Conservation (phyloP, 1,284 basidiomycete genomes). For the Pisolithus thermaeus region DNA sequence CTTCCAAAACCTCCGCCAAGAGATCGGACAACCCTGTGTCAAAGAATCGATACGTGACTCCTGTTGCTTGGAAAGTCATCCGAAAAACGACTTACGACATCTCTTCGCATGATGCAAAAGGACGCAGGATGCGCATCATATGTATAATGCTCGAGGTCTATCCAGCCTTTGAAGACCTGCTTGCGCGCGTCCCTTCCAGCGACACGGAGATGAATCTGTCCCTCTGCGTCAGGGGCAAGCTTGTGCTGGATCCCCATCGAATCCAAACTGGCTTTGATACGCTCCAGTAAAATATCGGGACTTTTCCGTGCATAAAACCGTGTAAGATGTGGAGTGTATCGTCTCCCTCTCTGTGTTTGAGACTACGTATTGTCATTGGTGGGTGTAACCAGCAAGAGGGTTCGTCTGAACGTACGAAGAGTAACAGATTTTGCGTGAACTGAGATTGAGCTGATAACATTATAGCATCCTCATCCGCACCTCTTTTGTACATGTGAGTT, state of each 20-base stretch:
- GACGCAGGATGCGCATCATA: constrained; percentile 43
- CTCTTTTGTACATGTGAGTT: constrained; percentile 18
- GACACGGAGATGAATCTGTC: constrained; percentile 43
- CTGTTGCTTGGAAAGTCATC: background rate
- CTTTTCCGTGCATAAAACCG: constrained; percentile 64
- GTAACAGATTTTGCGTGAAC: constrained; percentile 56
- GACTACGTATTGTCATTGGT: constrained; percentile 39
- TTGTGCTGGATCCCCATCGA: constrained; percentile 48
- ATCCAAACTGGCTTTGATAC: constrained; percentile 48
- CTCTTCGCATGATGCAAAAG: constrained; percentile 62
- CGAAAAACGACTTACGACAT: constrained; percentile 41
- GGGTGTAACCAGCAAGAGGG: background rate
- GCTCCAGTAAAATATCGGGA: constrained; percentile 44
- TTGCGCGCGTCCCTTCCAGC: constrained; percentile 60
- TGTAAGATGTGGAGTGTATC: constrained; percentile 68
- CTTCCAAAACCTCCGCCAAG: constrained; percentile 71
- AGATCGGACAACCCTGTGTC: constrained; percentile 63
- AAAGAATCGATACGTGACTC: constrained; percentile 3
- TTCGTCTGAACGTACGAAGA: constrained; percentile 44
- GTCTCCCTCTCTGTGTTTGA: constrained; percentile 64
- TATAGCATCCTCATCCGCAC: constrained; percentile 51
- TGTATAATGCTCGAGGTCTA: constrained; percentile 56
- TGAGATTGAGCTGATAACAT: constrained; percentile 50
- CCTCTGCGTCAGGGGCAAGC: constrained; percentile 25
- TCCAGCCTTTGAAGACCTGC: constrained; percentile 63